Base-by-base conservation (phyloP, 1,284 basidiomycete species). In the Mycena sp. region DNA sequence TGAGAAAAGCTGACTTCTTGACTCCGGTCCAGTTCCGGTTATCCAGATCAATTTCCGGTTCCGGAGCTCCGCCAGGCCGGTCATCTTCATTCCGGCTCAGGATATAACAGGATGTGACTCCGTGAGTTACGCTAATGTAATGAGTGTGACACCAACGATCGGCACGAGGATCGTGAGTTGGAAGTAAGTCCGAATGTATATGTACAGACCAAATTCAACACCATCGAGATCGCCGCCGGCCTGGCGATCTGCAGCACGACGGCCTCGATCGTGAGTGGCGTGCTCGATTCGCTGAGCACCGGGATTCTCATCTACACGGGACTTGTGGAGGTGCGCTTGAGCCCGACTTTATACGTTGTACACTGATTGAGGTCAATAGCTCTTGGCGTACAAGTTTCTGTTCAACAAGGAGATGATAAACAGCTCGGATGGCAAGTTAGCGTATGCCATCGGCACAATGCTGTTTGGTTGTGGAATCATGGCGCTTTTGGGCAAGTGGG, bases 221-320 rank as follows among this genome's bases (percentile, higher is more conserved):
- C n/a, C n/a, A n/a, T 95, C 38, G 92, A 92, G 19, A 90, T 98
- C 67, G 94, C 95, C 1, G 85, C 83, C 45, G 96, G 96, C 4
- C 86, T 98, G 48, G 95, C 94, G 12, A 83, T 94, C n/a, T 84
- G 93, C 59, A 78, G 83, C 58, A 84, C 88, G 0, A 90, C 84
- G 0, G 92, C 93, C 4, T 88, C 85, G 53, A 91, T 96, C 66
- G 90, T 95, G 65, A 89, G 88, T 60, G 96, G 96, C 23, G 79
- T 93, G 1, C 83, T 98, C 70, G 95, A 98, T 73, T 85, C 95
- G 11, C 77, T 94, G 46, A 95, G 93, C 60, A 86, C 94, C 0
- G 96, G 96, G 4, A 95, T 99, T 71, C 78, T 99, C 58, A 80
- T 97, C 17, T 98, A 97, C 77, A 97, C 96, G 0, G 95, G 92